Conservation (phyloP, 495 filamentous ascomycete species). For the Pseudomonodictys pantanalensis region DNA sequence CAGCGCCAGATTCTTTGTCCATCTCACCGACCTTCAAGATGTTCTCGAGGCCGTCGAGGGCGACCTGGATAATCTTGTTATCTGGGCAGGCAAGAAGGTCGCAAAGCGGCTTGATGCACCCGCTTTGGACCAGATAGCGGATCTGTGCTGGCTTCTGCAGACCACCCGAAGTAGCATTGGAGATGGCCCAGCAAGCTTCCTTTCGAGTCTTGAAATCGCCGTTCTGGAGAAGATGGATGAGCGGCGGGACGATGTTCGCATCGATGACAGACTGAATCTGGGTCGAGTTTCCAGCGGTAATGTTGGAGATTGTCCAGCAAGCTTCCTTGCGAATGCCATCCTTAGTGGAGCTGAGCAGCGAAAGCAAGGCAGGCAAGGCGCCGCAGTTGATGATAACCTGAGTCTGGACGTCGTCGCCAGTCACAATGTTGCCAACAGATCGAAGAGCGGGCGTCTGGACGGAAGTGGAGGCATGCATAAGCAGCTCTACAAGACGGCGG, state of each 20-base stretch:
- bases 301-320: slow-evolving; percentile 99
- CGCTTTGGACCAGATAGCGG: slow-evolving; percentile 84
- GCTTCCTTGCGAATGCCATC: slow-evolving; percentile 99
- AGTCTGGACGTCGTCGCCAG: slow-evolving; percentile 97
- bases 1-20: slow-evolving; percentile 75
- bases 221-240: slow-evolving; percentile 92
- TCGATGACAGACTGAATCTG: slow-evolving; percentile 98
- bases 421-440: slow-evolving; percentile 98
- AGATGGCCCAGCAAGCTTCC: slow-evolving; percentile 99
- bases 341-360: slow-evolving; percentile 91
- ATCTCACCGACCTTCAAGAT: slow-evolving; percentile 99
- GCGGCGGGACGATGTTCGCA: slow-evolving; percentile 90
- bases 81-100: slow-evolving; percentile 95
- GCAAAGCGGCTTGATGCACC: slow-evolving; percentile 96
- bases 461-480: slow-evolving; percentile 98
- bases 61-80: slow-evolving; percentile 99
- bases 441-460: slow-evolving; percentile 97
- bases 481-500: slow-evolving; percentile 90
- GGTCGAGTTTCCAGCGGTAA: slow-evolving; percentile 95
- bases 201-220: slow-evolving; percentile 99
- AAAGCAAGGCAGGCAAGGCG: slow-evolving; percentile 83
- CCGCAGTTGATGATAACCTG: slow-evolving; percentile 99
- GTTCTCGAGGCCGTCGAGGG: slow-evolving; percentile 97
- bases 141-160: slow-evolving; percentile 99
- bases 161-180: slow-evolving; percentile 95